Evolutionary conservation across 805 yeast genomes (phyloP).

Genomic region (Myxozyma neotropica): DNA sequence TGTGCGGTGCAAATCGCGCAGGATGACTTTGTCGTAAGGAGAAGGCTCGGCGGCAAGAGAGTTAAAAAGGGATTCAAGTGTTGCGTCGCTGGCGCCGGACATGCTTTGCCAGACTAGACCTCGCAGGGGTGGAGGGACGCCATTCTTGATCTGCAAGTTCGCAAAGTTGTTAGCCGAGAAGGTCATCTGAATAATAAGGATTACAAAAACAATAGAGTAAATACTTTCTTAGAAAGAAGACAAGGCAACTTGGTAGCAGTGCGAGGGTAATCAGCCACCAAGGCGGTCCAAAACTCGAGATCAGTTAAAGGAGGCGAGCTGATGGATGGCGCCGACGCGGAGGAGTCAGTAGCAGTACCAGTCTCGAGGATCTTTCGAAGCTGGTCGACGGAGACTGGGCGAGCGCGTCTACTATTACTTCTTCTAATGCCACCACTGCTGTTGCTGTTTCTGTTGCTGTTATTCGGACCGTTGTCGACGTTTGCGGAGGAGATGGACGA

Average conservation of each 20-base stretch:
- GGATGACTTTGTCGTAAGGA: slow-evolving; percentile 51
- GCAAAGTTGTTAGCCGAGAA: neutral
- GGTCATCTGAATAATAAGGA: neutral
- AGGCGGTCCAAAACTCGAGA: slow-evolving; percentile 43
- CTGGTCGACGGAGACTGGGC: slow-evolving; percentile 21
- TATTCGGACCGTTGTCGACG: too few relatives aligned
- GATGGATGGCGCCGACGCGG: neutral
- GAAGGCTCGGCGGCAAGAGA: slow-evolving; percentile 48
- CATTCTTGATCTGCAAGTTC: slow-evolving; percentile 33
- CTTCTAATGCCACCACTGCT: neutral
- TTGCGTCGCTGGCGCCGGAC: slow-evolving; percentile 39
- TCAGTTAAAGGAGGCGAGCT: slow-evolving; percentile 33
- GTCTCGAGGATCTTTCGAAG: slow-evolving; percentile 23
- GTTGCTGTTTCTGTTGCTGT: too few relatives aligned
- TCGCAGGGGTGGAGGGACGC: slow-evolving; percentile 44
- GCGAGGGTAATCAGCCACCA: slow-evolving; percentile 42
- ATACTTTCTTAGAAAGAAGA: slow-evolving; percentile 40
- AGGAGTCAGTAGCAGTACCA: neutral
- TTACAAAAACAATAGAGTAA: neutral
- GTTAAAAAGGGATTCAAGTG: slow-evolving; percentile 44
- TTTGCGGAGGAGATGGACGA: neutral
- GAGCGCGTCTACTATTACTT: neutral
- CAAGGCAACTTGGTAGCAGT: slow-evolving; percentile 40
- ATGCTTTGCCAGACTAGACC: slow-evolving; percentile 44
- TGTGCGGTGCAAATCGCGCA: slow-evolving; percentile 62